These are phyloP conservation scores for Neonectria ditissima DNA, from an alignment of 2,329 filamentous ascomycete species.

Conservation along the genomic window DNA sequence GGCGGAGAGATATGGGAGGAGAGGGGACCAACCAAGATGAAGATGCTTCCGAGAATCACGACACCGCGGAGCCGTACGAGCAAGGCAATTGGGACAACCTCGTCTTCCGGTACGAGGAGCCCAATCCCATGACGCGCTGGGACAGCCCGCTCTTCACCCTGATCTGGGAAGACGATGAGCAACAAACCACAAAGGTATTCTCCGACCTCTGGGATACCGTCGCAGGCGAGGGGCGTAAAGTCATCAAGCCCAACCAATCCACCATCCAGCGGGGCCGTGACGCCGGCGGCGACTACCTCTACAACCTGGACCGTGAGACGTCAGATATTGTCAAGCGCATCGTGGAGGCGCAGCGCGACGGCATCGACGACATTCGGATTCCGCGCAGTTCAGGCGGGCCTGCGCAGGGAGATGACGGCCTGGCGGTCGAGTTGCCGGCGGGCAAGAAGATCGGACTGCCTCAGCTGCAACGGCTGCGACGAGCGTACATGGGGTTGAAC, in stretches of 20 bases:
- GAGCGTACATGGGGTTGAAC: conserved; percentile 83
- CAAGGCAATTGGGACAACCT: conserved; percentile 79
- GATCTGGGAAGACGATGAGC: conserved; percentile 78
- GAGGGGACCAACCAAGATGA: not conserved
- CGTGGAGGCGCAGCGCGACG: conserved; percentile 75
- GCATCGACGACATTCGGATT: conserved; percentile 69
- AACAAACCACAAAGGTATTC: conserved; percentile 67
- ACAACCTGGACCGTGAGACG: conserved; percentile 82
- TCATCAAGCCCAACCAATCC: conserved; percentile 79
- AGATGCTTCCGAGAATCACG: conserved; percentile 5
- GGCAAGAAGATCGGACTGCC: conserved; percentile 75
- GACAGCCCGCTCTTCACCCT: conserved; percentile 86
- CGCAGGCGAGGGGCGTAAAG: conserved; percentile 71
- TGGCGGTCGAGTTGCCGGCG: conserved; percentile 72
- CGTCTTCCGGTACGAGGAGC: conserved; percentile 86
- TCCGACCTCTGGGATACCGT: conserved; percentile 81
- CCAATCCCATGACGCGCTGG: conserved; percentile 87
- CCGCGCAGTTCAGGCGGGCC: conserved; percentile 49
- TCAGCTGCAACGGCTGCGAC: conserved; percentile 80
- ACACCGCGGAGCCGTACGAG: conserved; percentile 60
- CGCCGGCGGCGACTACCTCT: conserved; percentile 79
- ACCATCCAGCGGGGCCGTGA: conserved; percentile 74
- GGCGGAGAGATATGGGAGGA: conserved; percentile 28
- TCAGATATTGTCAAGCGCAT: conserved; percentile 80
- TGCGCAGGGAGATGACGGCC: conserved; percentile 55